phyloP scores from a whole-genome alignment of 75 land plant genomes.

The Isoetes taiwanensis region DNA sequence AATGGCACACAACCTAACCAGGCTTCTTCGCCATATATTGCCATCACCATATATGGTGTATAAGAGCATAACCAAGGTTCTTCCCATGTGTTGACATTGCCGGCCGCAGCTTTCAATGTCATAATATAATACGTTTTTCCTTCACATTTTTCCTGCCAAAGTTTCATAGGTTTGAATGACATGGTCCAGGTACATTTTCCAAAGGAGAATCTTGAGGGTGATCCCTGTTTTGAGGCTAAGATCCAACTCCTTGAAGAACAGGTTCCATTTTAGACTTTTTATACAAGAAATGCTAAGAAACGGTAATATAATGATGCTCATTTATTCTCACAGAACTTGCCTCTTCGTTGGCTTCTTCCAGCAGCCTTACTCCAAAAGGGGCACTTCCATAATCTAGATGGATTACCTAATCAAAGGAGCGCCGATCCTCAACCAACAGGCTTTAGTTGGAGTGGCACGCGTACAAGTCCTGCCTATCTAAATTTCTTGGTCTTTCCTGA shows the following conservation, averaged over 20 bases:
- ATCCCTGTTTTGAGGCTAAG: slow-evolving; percentile 39
- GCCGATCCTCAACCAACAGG: slow-evolving; percentile 4
- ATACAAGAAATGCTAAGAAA: neutral
- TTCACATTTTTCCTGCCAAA: too few species aligned
- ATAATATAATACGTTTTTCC: too few species aligned
- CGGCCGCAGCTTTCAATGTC: too few species aligned
- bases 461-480: slow-evolving; percentile 54
- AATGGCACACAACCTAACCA: too few species aligned
- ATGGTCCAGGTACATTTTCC: slow-evolving; percentile 73
- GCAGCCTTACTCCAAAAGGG: slow-evolving; percentile 40
- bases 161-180: neutral
- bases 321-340: slow-evolving; percentile 43
- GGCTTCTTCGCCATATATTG: too few species aligned
- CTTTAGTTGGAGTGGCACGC: slow-evolving; percentile 81
- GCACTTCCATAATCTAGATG: slow-evolving; percentile 15
- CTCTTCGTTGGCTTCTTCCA: slow-evolving; percentile 69
- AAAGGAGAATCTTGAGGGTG: slow-evolving; percentile 39
- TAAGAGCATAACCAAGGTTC: too few species aligned
- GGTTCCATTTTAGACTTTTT: slow-evolving; percentile 20
- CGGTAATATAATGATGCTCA: neutral
- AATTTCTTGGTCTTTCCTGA: slow-evolving; percentile 65
- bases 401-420: neutral
- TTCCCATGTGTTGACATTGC: too few species aligned
- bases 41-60: too few species aligned
- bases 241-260: slow-evolving; percentile 45